Evolutionary conservation across 106 monocot genomes (phyloP).

Genomic region (Acanthochlamys bracteata): DNA sequence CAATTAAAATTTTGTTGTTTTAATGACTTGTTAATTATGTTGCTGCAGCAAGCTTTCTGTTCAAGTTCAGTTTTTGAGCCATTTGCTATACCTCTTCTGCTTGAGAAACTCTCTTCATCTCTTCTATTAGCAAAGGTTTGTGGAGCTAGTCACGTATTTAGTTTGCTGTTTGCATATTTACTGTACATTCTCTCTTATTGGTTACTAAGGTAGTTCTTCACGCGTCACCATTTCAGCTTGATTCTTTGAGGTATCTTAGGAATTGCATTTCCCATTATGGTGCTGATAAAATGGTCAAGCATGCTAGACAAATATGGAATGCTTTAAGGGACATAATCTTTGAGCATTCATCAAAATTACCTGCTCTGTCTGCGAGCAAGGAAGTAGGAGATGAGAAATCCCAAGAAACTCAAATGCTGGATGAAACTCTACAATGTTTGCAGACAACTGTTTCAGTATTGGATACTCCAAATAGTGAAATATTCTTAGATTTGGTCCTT

Average conservation of each 20-base stretch:
- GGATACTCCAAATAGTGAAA: constrained; percentile 25
- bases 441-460: constrained; percentile 35
- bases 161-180: neutral
- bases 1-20: neutral
- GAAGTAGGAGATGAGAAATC: constrained; percentile 19
- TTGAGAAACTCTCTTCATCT: constrained; percentile 91
- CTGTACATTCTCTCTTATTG: neutral
- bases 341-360: constrained; percentile 16
- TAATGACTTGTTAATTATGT: neutral
- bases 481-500: constrained; percentile 49
- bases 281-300: constrained; percentile 55
- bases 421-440: constrained; percentile 71
- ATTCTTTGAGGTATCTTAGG: constrained; percentile 85
- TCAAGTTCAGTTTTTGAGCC: constrained; percentile 81
- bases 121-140: constrained; percentile 87
- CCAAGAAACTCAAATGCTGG: constrained; percentile 40
- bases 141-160: constrained; percentile 1
- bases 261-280: constrained; percentile 65
- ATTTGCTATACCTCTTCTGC: constrained; percentile 71
- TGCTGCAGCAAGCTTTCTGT: constrained; percentile 56
- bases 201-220: neutral
- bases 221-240: constrained; percentile 62
- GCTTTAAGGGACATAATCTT: constrained; percentile 68
- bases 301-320: constrained; percentile 60
- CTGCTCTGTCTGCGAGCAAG: neutral